phyloP scores from a whole-genome alignment of 345 rosid genomes.

The Raphanus sativus region DNA sequence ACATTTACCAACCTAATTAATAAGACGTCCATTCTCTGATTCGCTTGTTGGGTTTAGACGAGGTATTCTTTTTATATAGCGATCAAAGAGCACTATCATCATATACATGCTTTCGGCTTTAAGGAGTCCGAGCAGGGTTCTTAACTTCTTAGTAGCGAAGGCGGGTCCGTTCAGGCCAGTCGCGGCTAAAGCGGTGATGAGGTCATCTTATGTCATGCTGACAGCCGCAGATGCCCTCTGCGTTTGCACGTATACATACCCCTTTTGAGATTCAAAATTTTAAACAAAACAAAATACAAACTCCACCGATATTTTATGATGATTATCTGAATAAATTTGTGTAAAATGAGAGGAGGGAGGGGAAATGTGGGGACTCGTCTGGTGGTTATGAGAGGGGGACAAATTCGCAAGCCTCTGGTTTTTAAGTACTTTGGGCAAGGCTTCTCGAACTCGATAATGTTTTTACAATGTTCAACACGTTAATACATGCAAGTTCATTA shows the following conservation, averaged over 20 bases:
- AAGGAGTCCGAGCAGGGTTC: constrained; percentile 15
- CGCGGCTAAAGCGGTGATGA: constrained; percentile 20
- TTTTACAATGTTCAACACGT: constrained; percentile 26
- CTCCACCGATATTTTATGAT: background rate
- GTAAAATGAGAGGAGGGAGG: background rate
- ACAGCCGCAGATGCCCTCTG: constrained; percentile 15
- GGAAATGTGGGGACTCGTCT: background rate
- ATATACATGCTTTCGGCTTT: background rate
- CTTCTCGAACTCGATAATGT: constrained; percentile 3
- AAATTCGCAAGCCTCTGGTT: background rate
- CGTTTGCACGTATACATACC: constrained; percentile 4
- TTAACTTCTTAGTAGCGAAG: background rate
- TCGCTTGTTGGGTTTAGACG: constrained; percentile 3
- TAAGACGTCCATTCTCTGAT: background rate
- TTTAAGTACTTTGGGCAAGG: constrained; percentile 3
- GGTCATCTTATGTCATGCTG: constrained; percentile 40
- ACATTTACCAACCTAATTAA: constrained; percentile 8
- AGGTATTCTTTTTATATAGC: background rate
- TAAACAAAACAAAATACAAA: background rate
- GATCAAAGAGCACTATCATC: constrained; percentile 15
- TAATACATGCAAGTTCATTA: constrained; percentile 1
- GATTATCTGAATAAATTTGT: background rate
- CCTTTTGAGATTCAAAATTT: background rate
- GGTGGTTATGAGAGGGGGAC: constrained; percentile 8
- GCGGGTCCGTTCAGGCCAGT: background rate